Conservation (phyloP, 139 green algal genomes). For the Pseudopediastrum boryanum region DNA sequence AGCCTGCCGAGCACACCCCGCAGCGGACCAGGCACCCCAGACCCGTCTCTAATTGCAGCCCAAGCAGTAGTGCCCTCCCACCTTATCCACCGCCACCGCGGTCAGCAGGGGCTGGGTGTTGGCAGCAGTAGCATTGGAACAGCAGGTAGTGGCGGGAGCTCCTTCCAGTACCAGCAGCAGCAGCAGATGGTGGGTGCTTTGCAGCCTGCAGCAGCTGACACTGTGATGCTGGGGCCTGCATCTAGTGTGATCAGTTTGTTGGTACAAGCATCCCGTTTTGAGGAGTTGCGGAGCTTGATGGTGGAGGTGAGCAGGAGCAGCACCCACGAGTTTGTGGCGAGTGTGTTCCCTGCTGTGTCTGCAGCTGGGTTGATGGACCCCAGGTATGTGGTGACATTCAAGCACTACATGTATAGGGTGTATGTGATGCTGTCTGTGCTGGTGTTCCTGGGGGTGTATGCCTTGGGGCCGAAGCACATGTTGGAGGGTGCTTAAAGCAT, state of each 20-base stretch:
- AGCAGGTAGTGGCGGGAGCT: too few species aligned
- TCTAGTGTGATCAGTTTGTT: conserved; percentile 21
- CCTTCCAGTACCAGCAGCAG: not conserved
- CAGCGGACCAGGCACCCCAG: conserved; percentile 34
- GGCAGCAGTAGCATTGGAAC: too few species aligned
- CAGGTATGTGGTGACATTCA: conserved; percentile 1
- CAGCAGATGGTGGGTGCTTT: not conserved
- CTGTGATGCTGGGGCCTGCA: not conserved
- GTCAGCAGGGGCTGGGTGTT: too few species aligned
- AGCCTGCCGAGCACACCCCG: conserved; percentile 32
- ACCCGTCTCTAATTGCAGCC: conserved; percentile 12
- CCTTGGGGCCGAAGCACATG: conserved; percentile 11
- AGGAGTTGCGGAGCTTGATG: conserved; percentile 38
- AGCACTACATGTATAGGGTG: conserved; percentile 13
- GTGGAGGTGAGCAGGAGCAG: conserved; percentile 32
- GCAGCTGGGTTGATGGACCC: not conserved
- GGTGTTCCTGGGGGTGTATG: conserved; percentile 35
- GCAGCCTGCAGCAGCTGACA: conserved; percentile 21
- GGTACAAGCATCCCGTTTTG: conserved; percentile 28
- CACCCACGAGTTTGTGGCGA: conserved; percentile 40
- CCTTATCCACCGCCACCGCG: too few species aligned
- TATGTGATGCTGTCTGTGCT: conserved; percentile 18
- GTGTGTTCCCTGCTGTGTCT: conserved; percentile 9
- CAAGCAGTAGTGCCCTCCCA: too few species aligned
- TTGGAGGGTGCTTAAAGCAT: too few species aligned